Evolutionary conservation across 495 filamentous ascomycete species (phyloP), one percentile per base, ranked within the genome.

Genomic region (Parachaetomium inaequale): DNA sequence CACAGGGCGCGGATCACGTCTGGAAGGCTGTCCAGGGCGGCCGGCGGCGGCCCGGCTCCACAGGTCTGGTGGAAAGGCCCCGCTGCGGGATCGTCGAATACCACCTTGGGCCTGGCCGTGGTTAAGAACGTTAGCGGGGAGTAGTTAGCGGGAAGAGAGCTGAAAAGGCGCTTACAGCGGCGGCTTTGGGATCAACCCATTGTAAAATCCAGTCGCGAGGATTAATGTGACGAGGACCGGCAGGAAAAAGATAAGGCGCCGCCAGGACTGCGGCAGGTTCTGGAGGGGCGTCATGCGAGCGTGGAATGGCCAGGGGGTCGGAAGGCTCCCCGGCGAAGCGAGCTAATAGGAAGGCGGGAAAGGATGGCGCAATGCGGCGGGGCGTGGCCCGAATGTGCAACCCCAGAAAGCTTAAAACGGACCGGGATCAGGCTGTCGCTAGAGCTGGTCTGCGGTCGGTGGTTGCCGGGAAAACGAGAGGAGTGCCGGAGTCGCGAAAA

Each of bases 1-100:
- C 63, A 73, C 4, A 73, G 64, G 7, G 68, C 63, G 52, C 61
- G 68, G 49, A 72, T 62, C 17, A 69, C 45, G 12, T 55, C 53
- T 49, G 65, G 43, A 11, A 70, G 25, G 29, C n/a, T 59, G 46
- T 70, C 59, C 49, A 66, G 58, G 10, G 25, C 5, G n/a, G n/a
- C n/a, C n/a, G n/a, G n/a, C 15, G 58, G 23, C 28, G 25, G 7
- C n/a, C 25, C 17, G 32, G 14, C 19, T 29, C 49, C 47, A 19
- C 45, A 47, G 52, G 46, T 55, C 49, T 57, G 28, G 61, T 58
- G 45, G 19, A 34, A 31, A 47, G 47, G 52, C 3, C 42, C 43
- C 11, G 29, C 10, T 4, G n/a, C 4, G 8, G 50, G 28, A 40
- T 50, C 58, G 7, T 38, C 42, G 26, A 66, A 67, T n/a, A 47